These are phyloP conservation scores for Oryza officinalis DNA, from an alignment of 176 grass and related monocot genomes.

Conservation along the genomic window DNA sequence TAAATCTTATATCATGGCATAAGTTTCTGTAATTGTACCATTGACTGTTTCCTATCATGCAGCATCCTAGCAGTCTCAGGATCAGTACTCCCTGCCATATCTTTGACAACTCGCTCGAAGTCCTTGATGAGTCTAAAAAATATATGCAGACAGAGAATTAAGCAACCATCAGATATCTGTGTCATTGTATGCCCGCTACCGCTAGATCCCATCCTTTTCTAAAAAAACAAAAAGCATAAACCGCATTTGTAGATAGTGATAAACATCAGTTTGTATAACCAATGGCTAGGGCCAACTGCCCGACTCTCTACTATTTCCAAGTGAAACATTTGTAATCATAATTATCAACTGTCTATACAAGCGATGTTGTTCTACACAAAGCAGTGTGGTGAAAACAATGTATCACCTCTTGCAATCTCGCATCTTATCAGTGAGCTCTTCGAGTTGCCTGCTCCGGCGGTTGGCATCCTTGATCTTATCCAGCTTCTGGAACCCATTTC, in stretches of 20 bases:
- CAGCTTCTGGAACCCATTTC: constrained; percentile 96
- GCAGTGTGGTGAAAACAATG: neutral
- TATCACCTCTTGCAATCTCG: constrained; percentile 88
- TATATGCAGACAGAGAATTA: neutral
- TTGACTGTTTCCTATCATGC: constrained; percentile 85
- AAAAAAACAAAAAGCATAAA: neutral
- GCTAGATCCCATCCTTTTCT: neutral
- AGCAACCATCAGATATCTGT: neutral
- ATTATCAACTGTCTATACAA: neutral
- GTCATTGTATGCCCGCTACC: neutral
- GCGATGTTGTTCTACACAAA: neutral
- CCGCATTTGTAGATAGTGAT: neutral
- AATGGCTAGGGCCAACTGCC: neutral
- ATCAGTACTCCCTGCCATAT: constrained; percentile 51
- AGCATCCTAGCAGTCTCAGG: constrained; percentile 58
- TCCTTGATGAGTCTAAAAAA: constrained; percentile 88
- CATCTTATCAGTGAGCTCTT: constrained; percentile 96
- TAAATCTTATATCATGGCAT: neutral
- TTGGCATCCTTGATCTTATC: constrained; percentile 96
- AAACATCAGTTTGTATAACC: neutral
- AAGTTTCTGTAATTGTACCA: constrained; percentile 45
- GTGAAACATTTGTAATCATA: neutral
- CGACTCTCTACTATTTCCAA: neutral
- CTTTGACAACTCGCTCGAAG: constrained; percentile 80
- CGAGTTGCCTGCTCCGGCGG: constrained; percentile 79